A percentile compares a stretch with the other conserved stretches of the same genome.
These are phyloP conservation scores for Glonium stellatum DNA, from an alignment of 495 filamentous ascomycete species.

Conservation along the genomic window DNA sequence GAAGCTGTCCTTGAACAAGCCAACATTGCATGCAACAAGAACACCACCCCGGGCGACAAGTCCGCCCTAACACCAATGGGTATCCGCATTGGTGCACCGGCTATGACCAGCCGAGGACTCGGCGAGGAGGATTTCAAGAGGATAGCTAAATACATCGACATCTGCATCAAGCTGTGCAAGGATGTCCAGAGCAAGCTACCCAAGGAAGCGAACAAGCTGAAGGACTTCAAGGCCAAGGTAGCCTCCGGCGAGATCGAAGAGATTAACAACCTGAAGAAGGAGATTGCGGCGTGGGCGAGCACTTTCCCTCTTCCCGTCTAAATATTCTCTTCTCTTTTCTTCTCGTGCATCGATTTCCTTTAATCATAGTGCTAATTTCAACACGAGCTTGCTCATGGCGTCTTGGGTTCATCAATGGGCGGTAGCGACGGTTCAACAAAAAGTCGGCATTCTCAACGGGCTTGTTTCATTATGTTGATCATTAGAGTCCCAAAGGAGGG, in stretches of 20 bases:
- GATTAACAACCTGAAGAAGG: slow-evolving; percentile 76
- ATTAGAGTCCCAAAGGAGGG: neutral
- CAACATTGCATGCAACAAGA: slow-evolving; percentile 96
- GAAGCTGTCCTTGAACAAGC: slow-evolving; percentile 92
- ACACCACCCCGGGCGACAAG: slow-evolving; percentile 92
- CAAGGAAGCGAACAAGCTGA: slow-evolving; percentile 96
- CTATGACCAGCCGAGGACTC: slow-evolving; percentile 93
- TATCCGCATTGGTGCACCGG: slow-evolving; percentile 85
- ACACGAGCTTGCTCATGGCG: neutral
- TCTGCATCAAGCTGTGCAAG: slow-evolving; percentile 54
- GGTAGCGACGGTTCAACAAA: slow-evolving; percentile 17
- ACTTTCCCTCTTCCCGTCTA: slow-evolving; percentile 87
- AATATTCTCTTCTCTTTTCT: slow-evolving; percentile 9
- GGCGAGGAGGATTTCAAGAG: slow-evolving; percentile 88
- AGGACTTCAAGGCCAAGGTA: slow-evolving; percentile 97
- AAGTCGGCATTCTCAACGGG: slow-evolving; percentile 25
- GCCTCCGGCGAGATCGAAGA: slow-evolving; percentile 66
- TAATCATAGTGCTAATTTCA: neutral
- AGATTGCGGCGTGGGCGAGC: slow-evolving; percentile 81
- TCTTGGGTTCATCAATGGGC: slow-evolving; percentile 1
- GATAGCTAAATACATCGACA: slow-evolving; percentile 83
- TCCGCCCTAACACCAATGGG: slow-evolving; percentile 89
- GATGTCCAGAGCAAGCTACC: slow-evolving; percentile 75
- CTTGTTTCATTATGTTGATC: neutral
- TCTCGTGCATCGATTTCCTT: slow-evolving; percentile 3